Evolutionary conservation across 2,329 filamentous ascomycete species (phyloP).

Genomic region (Ophiostoma quercus): DNA sequence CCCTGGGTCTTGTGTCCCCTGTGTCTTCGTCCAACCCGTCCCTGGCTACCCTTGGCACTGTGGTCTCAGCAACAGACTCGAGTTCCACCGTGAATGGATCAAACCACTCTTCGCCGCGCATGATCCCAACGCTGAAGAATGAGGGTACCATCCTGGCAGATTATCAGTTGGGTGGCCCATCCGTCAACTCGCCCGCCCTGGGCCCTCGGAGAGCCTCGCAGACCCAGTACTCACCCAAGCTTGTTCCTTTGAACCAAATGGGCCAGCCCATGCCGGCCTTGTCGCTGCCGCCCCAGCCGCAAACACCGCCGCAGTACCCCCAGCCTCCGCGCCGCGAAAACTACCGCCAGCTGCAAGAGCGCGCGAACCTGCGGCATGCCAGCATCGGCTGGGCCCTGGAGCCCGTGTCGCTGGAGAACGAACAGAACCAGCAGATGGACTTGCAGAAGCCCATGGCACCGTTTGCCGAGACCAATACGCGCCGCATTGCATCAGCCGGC

Average conservation of each 20-base stretch:
- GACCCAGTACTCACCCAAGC: slow-evolving; percentile 19
- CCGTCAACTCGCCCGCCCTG: slow-evolving; percentile 16
- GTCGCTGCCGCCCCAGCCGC: background rate
- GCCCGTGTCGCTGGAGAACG: slow-evolving; percentile 30
- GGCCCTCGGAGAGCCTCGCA: slow-evolving; percentile 4
- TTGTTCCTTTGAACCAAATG: slow-evolving; percentile 24
- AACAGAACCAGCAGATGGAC: slow-evolving; percentile 22
- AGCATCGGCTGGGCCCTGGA: slow-evolving; percentile 37
- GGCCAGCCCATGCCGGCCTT: slow-evolving; percentile 12
- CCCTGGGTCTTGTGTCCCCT: slow-evolving; percentile 2
- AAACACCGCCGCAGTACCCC: slow-evolving; percentile 15
- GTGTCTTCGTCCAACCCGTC: slow-evolving; percentile 16
- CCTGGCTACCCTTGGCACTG: slow-evolving; percentile 19
- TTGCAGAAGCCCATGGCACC: slow-evolving; percentile 20
- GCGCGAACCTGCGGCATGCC: slow-evolving; percentile 32
- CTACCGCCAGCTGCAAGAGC: slow-evolving; percentile 25
- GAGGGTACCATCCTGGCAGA: slow-evolving; percentile 11
- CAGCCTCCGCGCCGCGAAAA: slow-evolving; percentile 22
- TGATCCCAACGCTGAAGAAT: background rate
- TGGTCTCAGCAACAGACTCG: slow-evolving; percentile 27
- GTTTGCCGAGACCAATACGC: slow-evolving; percentile 13
- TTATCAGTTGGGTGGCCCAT: slow-evolving; percentile 11
- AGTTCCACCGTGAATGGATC: slow-evolving; percentile 17
- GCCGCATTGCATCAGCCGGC: slow-evolving; percentile 28
- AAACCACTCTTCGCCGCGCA: slow-evolving; percentile 18